Evolutionary conservation across 2,329 filamentous ascomycete species (phyloP).

Genomic region (Pyrenophora seminiperda): DNA sequence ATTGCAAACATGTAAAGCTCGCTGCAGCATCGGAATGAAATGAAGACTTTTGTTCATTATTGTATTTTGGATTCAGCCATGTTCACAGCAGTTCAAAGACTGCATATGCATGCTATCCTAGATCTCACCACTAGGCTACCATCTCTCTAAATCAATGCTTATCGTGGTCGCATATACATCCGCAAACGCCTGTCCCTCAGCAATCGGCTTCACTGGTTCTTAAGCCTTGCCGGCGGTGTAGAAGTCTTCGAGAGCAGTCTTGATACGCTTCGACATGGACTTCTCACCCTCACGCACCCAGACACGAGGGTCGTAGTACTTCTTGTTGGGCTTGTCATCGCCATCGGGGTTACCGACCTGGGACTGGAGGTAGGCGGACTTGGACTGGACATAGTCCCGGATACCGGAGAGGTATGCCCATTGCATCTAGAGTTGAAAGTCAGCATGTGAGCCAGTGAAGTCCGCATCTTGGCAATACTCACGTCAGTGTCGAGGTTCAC

Average conservation of each 20-base stretch:
- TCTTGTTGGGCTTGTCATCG: conserved; percentile 99
- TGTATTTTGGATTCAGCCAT: too few species aligned
- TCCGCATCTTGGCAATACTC: too few species aligned
- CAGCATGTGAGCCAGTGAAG: not conserved
- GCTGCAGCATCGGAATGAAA: too few species aligned
- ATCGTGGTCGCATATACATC: conserved; percentile 2
- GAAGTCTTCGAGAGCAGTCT: conserved; percentile 87
- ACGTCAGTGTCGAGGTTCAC: conserved; percentile 96
- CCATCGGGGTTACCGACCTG: conserved; percentile 96
- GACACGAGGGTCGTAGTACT: conserved; percentile 77
- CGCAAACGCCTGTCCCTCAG: conserved; percentile 25
- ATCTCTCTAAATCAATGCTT: conserved; percentile 1
- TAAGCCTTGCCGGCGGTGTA: conserved; percentile 81
- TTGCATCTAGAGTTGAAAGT: conserved; percentile 64
- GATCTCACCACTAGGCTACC: conserved; percentile 3
- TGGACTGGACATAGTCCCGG: conserved; percentile 93
- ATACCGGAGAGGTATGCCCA: conserved; percentile 85
- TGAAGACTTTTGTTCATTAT: too few species aligned
- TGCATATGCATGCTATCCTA: conserved; percentile 18
- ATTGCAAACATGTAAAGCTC: too few species aligned
- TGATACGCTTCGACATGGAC: conserved; percentile 79
- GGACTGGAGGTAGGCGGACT: conserved; percentile 80
- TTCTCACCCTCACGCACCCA: conserved; percentile 98
- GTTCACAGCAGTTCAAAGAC: too few species aligned
- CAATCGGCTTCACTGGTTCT: conserved; percentile 6